Conservation (phyloP, 2,329 filamentous ascomycete species). For the Calonectria pauciramosa region DNA sequence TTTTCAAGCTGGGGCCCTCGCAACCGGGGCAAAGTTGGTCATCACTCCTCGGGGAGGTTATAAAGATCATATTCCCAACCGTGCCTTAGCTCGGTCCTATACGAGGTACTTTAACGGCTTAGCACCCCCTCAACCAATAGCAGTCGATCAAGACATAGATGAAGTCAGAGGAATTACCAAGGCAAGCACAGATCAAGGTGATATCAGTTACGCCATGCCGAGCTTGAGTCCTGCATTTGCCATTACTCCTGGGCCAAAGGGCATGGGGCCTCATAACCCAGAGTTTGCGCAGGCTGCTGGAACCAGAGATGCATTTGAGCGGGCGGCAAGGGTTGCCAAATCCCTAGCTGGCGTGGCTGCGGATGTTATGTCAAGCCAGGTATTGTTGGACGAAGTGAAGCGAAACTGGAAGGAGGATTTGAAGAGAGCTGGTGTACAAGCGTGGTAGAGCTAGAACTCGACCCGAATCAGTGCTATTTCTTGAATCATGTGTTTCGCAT, state of each 20-base stretch:
- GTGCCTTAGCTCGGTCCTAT: constrained; percentile 43
- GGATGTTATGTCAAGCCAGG: constrained; percentile 54
- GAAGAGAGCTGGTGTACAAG: background rate
- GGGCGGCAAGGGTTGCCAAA: constrained; percentile 62
- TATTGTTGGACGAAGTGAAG: background rate
- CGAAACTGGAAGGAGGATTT: background rate
- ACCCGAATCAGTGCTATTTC: too few species aligned
- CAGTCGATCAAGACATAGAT: constrained; percentile 41
- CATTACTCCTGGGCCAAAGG: constrained; percentile 43
- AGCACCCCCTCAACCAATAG: background rate
- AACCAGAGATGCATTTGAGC: constrained; percentile 60
- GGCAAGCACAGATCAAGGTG: constrained; percentile 47
- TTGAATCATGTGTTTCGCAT: background rate
- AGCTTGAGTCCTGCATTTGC: constrained; percentile 44
- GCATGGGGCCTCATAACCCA: constrained; percentile 63
- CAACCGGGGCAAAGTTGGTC: constrained; percentile 50
- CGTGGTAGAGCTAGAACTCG: too few species aligned
- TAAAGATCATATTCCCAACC: constrained; percentile 49
- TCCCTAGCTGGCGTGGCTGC: constrained; percentile 62
- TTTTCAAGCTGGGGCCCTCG: constrained; percentile 48
- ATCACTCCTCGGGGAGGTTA: constrained; percentile 51
- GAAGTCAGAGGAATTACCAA: constrained; percentile 41
- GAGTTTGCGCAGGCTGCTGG: constrained; percentile 66
- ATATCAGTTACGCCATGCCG: constrained; percentile 47
- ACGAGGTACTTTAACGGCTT: background rate